Base-by-base conservation (phyloP, 768 basidiomycete species). In the Rhizopogon salebrosus region DNA sequence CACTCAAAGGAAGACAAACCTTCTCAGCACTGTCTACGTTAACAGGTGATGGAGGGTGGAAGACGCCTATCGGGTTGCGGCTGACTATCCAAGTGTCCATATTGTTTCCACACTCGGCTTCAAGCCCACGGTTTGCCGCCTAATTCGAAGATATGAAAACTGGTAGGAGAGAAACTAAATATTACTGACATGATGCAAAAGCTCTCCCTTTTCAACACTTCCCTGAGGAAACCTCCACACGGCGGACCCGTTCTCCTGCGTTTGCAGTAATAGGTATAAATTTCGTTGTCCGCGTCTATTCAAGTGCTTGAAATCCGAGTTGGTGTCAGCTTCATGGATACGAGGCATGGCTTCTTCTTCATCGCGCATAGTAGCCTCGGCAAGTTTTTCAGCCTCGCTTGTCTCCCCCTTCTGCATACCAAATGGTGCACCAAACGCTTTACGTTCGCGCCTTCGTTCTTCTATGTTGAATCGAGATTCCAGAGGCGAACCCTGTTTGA, bases 21-120 rank as follows among this genome's bases (percentile, higher is more conserved):
- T 80, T 69, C 52, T 71, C 62, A 11, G 63, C 53, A 38, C 61
- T 64, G 55, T 62, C 58, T 35, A 58, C 55, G 35, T 57, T 56
- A 36, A 66, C 55, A 22, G 61, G 63, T 54, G 64, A 62, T 27
- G 74, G 64, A 56, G 80, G 80, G 63, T 84, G 80, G 68, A 83
- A 80, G 49, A 90, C 77, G 4, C 92, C 93, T 58, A 95, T 82
- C 3, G 95, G 95, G 52, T 87, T 89, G 49, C 86, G 82, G 48
- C 91, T 83, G n/a, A 95, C 92, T 56, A 95, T 75, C 95, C 95
- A 98, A 11, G 84, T 84, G 62, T 98, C 94, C 87, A 98, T 92
- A 48, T 83, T 72, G 39, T 77, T 72, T 9, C 94, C 94, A 57
- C 88, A 90, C 63, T 87, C 80, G 3, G 80, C 78, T 43, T 73